A percentile compares a stretch with the other conserved stretches of the same genome.
phyloP scores from a whole-genome alignment of 2,329 filamentous ascomycete species.

The Allantophomopsis lycopodina region DNA sequence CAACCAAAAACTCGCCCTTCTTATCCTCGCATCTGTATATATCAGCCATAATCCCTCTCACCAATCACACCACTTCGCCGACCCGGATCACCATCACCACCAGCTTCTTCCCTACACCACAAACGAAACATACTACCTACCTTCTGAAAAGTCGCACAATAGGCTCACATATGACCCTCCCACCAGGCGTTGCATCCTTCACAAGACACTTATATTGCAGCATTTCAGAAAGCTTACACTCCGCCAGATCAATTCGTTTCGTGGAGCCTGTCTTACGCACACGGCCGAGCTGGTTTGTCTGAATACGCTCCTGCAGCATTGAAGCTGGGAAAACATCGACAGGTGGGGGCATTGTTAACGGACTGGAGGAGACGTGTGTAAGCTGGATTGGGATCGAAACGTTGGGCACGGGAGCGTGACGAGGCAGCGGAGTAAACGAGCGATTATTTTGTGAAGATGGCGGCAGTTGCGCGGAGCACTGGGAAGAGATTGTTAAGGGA shows the following conservation, averaged over 20 bases:
- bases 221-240: slow-evolving; percentile 42
- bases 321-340: slow-evolving; percentile 38
- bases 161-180: slow-evolving; percentile 38
- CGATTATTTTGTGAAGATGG: too few relatives aligned
- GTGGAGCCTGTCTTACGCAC: slow-evolving; percentile 24
- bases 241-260: slow-evolving; percentile 35
- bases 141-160: slow-evolving; percentile 45
- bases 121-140: slow-evolving; percentile 23
- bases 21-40: slow-evolving; percentile 40
- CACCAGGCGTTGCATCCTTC: slow-evolving; percentile 26
- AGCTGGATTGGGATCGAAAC: slow-evolving; percentile 7
- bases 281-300: slow-evolving; percentile 22
- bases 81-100: background rate
- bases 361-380: background rate
- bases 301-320: slow-evolving; percentile 33
- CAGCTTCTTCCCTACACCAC: background rate
- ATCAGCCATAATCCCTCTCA: slow-evolving; percentile 3
- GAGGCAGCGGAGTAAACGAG: too few relatives aligned
- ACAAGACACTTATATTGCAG: slow-evolving; percentile 48
- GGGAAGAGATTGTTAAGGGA: slow-evolving; percentile 32
- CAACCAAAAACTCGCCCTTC: slow-evolving; percentile 42
- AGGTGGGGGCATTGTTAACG: slow-evolving; percentile 38
- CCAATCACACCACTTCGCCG: slow-evolving; percentile 1
- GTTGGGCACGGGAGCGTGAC: slow-evolving; percentile 30
- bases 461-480: too few relatives aligned